Conservation (phyloP, 305 asterid genomes). For the Fraxinus floribunda region DNA sequence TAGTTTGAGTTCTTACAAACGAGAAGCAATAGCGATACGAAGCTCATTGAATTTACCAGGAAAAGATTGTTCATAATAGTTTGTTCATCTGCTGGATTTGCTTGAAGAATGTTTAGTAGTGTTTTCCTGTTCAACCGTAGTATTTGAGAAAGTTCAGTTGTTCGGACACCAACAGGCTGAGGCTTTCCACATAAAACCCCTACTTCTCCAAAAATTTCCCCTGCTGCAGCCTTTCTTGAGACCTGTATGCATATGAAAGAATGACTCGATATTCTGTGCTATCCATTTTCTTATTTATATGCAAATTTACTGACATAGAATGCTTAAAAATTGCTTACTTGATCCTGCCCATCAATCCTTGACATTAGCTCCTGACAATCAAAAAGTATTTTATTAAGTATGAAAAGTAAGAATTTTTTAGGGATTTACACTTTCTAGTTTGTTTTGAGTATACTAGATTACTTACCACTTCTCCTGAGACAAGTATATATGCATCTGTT, state of each 20-base stretch:
- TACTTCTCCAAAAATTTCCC: slow-evolving; percentile 75
- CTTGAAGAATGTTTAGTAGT: slow-evolving; percentile 48
- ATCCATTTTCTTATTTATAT: neutral
- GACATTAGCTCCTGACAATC: slow-evolving; percentile 54
- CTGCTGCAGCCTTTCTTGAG: slow-evolving; percentile 56
- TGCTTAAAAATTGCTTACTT: slow-evolving; percentile 38
- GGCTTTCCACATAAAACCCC: slow-evolving; percentile 65
- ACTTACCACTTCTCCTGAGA: slow-evolving; percentile 81
- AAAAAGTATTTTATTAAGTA: neutral
- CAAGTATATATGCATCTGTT: slow-evolving; percentile 70
- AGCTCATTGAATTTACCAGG: neutral
- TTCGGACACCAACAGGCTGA: slow-evolving; percentile 64
- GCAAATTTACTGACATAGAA: neutral
- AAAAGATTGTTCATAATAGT: neutral
- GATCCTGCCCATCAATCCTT: slow-evolving; percentile 54
- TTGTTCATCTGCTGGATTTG: slow-evolving; percentile 23
- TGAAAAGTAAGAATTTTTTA: neutral
- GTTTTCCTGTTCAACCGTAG: slow-evolving; percentile 52
- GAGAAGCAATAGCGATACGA: neutral
- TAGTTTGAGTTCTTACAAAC: neutral
- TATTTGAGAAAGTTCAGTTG: slow-evolving; percentile 69
- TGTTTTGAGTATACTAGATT: slow-evolving; percentile 4
- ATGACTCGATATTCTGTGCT: neutral
- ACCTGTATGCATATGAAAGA: slow-evolving; percentile 34
- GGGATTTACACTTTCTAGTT: neutral